Evolutionary conservation across 176 grass and related monocot genomes (phyloP), one percentile per base, ranked within the genome.

Genomic region (Musa beccarii): DNA sequence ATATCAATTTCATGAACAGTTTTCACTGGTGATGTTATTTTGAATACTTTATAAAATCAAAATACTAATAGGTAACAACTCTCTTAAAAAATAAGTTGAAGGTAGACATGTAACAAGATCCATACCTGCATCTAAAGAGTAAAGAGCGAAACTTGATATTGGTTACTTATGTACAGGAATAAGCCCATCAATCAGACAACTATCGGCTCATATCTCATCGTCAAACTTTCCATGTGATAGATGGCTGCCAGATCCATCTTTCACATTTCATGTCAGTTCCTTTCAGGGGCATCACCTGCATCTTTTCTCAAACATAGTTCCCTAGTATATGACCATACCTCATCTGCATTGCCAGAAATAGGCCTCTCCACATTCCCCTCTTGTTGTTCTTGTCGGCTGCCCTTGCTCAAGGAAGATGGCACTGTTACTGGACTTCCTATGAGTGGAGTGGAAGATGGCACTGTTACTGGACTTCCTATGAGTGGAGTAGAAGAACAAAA

Each of bases 241-340:
- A 16, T 20, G 57, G 57, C 57, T 17, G 5, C 6, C n/a, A 1
- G 57, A 14, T 17, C 14, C 10, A 61, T 14, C 57, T 5, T 61
- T 61, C n/a, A 19, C 1, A 49, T 71, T 51, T 71, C 12, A 57
- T 43, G 54, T 87, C 80, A 97, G 65, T 99, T 91, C 79, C 91
- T 94, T 75, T 91, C 88, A 34, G 88, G 96, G 10, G 84, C 89
- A 83, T 78, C 86, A 66, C 90, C 88, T 6, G 81, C 50, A 0
- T 99, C 96, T 81, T 92, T 99, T 76, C 86, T 85, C 0, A 86
- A 78, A 20, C 95, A 89, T 62, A 94, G 78, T 75, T 89, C 93
- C 53, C 87, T 85, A 2, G 85, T 72, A 43, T 92, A 90, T 21
- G 86, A 88, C 93, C 93, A 93, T 34, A 89, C 82, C 78, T 89